A percentile compares a stretch with the other conserved stretches of the same genome.
phyloP scores from a whole-genome alignment of 169 alveolate species.

The Blepharisma undulans region DNA sequence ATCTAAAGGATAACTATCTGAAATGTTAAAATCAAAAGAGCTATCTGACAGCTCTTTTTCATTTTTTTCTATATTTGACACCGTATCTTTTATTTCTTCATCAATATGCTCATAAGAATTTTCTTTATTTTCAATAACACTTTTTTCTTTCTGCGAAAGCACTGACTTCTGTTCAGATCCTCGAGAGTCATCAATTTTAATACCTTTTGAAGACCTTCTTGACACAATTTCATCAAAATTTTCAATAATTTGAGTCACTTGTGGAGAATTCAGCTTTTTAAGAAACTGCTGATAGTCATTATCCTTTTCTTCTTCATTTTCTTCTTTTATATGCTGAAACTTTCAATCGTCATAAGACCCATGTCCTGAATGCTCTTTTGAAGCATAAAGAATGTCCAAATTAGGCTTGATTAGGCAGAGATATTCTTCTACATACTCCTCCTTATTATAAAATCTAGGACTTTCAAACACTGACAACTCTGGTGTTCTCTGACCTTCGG shows the following conservation, averaged over 20 bases:
- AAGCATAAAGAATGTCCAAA: neutral
- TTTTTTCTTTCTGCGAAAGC: neutral
- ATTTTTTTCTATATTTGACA: neutral
- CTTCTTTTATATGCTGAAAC: neutral
- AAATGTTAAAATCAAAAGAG: neutral
- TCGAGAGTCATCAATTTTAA: neutral
- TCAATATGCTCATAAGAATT: neutral
- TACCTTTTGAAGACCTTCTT: neutral
- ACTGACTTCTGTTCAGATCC: neutral
- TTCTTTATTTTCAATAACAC: neutral
- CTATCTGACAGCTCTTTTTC: neutral
- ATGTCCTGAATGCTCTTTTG: neutral
- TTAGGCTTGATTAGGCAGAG: neutral
- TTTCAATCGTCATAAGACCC: neutral
- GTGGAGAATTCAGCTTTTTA: neutral
- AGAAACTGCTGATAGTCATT: neutral
- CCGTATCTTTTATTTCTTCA: neutral
- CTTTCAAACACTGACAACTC: neutral
- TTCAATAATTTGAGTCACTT: neutral
- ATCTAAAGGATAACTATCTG: neutral
- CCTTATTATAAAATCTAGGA: neutral
- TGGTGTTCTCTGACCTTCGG: neutral
- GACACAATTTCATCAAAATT: neutral
- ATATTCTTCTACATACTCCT: neutral
- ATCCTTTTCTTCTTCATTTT: neutral